Base-by-base conservation (phyloP, 2,329 filamentous ascomycete species). In the Xylaria digitata region DNA sequence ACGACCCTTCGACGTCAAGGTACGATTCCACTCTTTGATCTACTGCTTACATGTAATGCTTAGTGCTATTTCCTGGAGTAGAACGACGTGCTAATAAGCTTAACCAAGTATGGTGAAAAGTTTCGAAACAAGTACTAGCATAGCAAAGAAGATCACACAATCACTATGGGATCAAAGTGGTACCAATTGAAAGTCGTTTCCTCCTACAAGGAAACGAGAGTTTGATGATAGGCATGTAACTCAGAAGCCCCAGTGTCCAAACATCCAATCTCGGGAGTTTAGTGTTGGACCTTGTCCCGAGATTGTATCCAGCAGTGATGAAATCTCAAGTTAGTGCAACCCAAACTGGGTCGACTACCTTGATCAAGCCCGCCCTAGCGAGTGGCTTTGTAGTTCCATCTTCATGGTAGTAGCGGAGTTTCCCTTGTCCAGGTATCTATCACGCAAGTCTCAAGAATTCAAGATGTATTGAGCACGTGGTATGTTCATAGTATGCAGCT, bases 111-210 rank as follows among this genome's bases (percentile, higher is more conserved):
- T 19, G 5, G 19, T 43, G 15, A 8, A 4, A 13, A 2, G 11
- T 0, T 57, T 34, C 26, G 21, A 42, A 45, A 40, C 43, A 37
- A 26, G 21, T 37, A 34, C 11, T 30, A 2, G 50, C 11, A 46
- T 53, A 57, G 49, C 46, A 60, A 46, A 58, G 19, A 45, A 56
- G 37, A n/a, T 7, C 37, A 15, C 37, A 15, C 11, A 5, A 15
- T 9, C 55, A 40, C 21, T 2, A 13, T 13, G 48, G 26, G 64
- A 55, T 50, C 55, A 9, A 37, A 56, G 60, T n/a, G n/a, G 32
- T 21, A 42, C 21, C 19, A 2, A 8, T 21, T 4, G n/a, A n/a
- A 43, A 42, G n/a, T 48, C 26, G 5, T 11, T 17, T 43, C n/a
- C 45, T 26, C 40, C 58, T 48, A 57, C 48, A 46, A n/a, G 37